Conservation (phyloP, 306 rosid genomes). For the Acmispon strigosus region DNA sequence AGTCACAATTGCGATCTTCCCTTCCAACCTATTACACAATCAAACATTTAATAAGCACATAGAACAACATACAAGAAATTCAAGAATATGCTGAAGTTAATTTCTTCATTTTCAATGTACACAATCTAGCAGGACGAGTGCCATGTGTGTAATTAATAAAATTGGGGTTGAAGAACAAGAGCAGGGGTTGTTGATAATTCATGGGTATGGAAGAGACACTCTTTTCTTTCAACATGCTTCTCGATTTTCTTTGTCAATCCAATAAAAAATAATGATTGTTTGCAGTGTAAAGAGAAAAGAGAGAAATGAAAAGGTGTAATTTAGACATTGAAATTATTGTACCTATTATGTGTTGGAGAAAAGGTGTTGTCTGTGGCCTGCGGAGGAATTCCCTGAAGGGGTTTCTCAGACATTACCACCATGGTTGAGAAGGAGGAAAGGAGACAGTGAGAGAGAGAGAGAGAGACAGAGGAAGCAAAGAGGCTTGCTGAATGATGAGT, state of each 20-base stretch:
- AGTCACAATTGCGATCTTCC: slow-evolving; percentile 71
- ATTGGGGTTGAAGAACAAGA: too few relatives aligned
- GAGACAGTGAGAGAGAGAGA: slow-evolving; percentile 7
- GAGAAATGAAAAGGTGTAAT: not conserved
- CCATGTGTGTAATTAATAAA: too few relatives aligned
- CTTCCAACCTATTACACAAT: slow-evolving; percentile 58
- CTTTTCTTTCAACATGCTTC: too few relatives aligned
- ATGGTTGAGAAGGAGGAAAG: slow-evolving; percentile 24
- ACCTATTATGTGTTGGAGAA: slow-evolving; percentile 51
- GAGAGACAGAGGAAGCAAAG: slow-evolving; percentile 22
- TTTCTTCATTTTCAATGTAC: too few relatives aligned
- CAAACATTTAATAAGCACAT: not conserved
- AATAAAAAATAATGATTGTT: not conserved
- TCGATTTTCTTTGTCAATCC: not conserved
- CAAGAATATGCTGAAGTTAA: too few relatives aligned
- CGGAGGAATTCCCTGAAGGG: slow-evolving; percentile 44
- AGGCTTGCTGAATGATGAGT: not conserved
- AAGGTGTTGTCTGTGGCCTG: slow-evolving; percentile 31
- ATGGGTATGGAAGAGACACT: too few relatives aligned
- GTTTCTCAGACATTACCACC: slow-evolving; percentile 53
- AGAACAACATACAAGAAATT: not conserved
- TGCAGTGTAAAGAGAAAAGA: not conserved
- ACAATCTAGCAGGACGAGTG: too few relatives aligned
- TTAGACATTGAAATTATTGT: not conserved
- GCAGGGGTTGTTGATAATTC: too few relatives aligned